Conservation (phyloP, 192 early-diverging fungal genomes). For the Rhizoclosmatium sp. region DNA sequence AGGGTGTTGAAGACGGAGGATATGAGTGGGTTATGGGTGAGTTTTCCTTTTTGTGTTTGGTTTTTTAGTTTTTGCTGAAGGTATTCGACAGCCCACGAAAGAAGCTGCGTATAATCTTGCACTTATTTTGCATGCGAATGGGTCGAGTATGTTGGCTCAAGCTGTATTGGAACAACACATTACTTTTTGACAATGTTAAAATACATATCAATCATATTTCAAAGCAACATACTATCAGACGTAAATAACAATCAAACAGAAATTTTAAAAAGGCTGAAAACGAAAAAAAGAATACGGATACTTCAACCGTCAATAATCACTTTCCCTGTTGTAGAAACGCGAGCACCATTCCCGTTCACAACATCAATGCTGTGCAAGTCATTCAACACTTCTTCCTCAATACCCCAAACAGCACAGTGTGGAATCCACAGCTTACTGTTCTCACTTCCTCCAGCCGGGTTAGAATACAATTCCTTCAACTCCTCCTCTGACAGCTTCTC, state of each 20-base stretch:
- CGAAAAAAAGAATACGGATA: not conserved
- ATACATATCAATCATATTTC: too few species aligned
- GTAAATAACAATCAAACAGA: not conserved
- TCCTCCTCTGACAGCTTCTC: not conserved
- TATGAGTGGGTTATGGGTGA: constrained; percentile 9
- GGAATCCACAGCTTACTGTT: constrained; percentile 20
- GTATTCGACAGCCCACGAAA: constrained; percentile 51
- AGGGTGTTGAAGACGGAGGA: constrained; percentile 62
- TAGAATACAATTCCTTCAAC: not conserved
- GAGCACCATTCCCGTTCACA: not conserved
- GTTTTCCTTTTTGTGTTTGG: not conserved
- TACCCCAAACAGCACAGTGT: constrained; percentile 13
- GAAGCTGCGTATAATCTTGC: constrained; percentile 95
- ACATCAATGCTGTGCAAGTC: not conserved
- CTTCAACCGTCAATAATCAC: not conserved
- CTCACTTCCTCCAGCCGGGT: constrained; percentile 10
- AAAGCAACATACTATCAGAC: too few species aligned
- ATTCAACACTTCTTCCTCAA: not conserved
- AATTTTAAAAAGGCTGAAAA: not conserved
- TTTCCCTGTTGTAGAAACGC: not conserved
- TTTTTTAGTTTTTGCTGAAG: not conserved
- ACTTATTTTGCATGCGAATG: constrained; percentile 78
- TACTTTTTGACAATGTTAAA: constrained; percentile 57
- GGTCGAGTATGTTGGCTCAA: constrained; percentile 74
- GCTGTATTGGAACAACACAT: constrained; percentile 79